Evolutionary conservation across 805 yeast genomes (phyloP).

Genomic region (Naumovozyma castellii): DNA sequence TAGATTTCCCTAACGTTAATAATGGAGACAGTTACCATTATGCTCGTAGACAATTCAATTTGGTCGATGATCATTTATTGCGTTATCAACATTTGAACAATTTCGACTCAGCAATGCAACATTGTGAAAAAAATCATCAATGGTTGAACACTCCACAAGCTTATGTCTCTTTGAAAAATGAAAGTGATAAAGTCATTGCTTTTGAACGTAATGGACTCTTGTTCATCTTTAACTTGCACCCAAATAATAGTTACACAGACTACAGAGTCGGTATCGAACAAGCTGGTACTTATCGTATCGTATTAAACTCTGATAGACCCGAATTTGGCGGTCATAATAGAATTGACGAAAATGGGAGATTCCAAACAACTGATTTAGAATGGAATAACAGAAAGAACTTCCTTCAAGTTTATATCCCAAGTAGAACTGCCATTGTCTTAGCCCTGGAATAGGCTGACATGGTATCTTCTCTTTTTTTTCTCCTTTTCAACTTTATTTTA

Average conservation of each 20-base stretch:
- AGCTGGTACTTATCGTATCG: conserved; percentile 66
- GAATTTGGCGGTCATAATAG: conserved; percentile 78
- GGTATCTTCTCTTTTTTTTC: background rate
- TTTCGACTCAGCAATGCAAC: conserved; percentile 84
- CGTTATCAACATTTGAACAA: conserved; percentile 68
- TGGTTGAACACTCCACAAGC: conserved; percentile 72
- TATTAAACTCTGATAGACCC: conserved; percentile 62
- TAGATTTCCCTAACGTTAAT: conserved; percentile 90
- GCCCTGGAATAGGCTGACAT: conserved; percentile 29
- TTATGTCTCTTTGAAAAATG: conserved; percentile 80
- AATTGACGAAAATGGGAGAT: conserved; percentile 46
- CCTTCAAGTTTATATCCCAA: conserved; percentile 73
- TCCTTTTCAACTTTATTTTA: too few species aligned
- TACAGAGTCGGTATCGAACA: conserved; percentile 83
- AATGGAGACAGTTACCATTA: conserved; percentile 84
- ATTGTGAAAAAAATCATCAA: conserved; percentile 55
- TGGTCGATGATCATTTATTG: conserved; percentile 68
- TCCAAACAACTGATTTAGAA: conserved; percentile 57
- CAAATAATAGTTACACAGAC: conserved; percentile 70
- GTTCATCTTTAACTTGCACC: conserved; percentile 86
- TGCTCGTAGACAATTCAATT: conserved; percentile 89
- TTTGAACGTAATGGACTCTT: conserved; percentile 81
- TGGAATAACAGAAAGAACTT: conserved; percentile 80
- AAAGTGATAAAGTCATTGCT: conserved; percentile 77
- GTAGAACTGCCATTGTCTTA: conserved; percentile 56